Evolutionary conservation across 805 yeast species (phyloP).

Genomic region (Wickerhamiella australiensis): DNA sequence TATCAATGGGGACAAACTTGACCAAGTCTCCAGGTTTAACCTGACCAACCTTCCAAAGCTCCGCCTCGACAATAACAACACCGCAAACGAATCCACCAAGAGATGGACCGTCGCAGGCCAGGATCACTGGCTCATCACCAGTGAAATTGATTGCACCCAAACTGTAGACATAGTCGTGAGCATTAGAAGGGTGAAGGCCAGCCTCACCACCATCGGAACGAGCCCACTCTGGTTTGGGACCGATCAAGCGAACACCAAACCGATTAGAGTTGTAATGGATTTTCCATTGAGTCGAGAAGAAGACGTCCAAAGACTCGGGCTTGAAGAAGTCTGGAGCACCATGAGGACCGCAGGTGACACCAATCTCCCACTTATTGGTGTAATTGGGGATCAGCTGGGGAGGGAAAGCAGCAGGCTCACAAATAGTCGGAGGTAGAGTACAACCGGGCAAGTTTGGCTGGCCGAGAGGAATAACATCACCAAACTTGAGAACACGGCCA

Average conservation of each 20-base stretch:
- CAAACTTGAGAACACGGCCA: conserved; percentile 81
- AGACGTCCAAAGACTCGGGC: conserved; percentile 57
- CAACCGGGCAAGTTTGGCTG: conserved; percentile 59
- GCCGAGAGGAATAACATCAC: conserved; percentile 82
- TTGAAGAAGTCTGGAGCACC: conserved; percentile 94
- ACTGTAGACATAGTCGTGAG: conserved; percentile 94
- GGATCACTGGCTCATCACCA: conserved; percentile 95
- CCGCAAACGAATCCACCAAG: conserved; percentile 96
- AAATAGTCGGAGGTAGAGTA: conserved; percentile 58
- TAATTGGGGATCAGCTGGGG: conserved; percentile 42
- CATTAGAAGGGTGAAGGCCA: conserved; percentile 96
- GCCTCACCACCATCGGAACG: conserved; percentile 95
- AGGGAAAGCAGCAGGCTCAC: conserved; percentile 52
- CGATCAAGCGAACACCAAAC: conserved; percentile 87
- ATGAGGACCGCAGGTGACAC: conserved; percentile 95
- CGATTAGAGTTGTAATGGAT: conserved; percentile 95
- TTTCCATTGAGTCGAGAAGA: conserved; percentile 75
- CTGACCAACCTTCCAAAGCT: conserved; percentile 98
- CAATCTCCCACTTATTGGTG: conserved; percentile 62
- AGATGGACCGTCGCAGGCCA: conserved; percentile 96
- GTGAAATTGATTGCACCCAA: conserved; percentile 95
- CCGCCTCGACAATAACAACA: conserved; percentile 90
- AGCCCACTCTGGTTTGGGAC: conserved; percentile 97
- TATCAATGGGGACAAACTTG: conserved; percentile 65
- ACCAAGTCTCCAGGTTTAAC: conserved; percentile 87